Percentiles rank a stretch among this genome's conserved stretches.
Evolutionary conservation across 1,284 basidiomycete species (phyloP).

Genomic region (Pascua guehoae): DNA sequence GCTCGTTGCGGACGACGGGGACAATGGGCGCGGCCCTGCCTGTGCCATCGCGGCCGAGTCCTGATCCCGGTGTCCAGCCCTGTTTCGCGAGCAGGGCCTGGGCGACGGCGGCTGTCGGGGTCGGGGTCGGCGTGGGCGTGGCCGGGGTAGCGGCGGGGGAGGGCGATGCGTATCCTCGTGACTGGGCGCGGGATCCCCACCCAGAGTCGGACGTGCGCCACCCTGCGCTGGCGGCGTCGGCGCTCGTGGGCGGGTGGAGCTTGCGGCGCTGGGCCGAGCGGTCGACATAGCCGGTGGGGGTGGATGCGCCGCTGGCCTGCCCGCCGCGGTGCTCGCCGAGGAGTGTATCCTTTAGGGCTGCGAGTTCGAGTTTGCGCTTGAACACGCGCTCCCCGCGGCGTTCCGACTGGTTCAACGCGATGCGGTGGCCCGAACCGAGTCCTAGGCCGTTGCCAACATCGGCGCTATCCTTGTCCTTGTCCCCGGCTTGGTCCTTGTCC

Average conservation of each 20-base stretch:
- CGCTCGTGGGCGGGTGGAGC: constrained; percentile 21
- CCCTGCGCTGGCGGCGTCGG: neutral
- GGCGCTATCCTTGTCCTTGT: neutral
- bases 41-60: constrained; percentile 30
- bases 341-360: constrained; percentile 27
- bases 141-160: no score
- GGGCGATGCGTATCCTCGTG: neutral
- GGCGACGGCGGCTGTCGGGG: constrained; percentile 17
- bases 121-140: constrained; percentile 1
- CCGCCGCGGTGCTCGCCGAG: constrained; percentile 19
- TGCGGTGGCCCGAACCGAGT: neutral
- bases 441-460: neutral
- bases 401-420: constrained; percentile 1
- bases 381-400: constrained; percentile 10
- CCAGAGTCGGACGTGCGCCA: neutral
- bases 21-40: constrained; percentile 33
- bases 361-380: constrained; percentile 32
- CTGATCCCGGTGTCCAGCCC: constrained; percentile 39
- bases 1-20: constrained; percentile 26
- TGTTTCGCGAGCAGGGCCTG: constrained; percentile 31
- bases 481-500: neutral
- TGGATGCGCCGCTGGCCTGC: neutral
- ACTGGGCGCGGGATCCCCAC: neutral
- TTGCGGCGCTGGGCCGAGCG: constrained; percentile 40
- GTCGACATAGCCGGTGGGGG: constrained; percentile 26